Base-by-base conservation (phyloP, 2,329 filamentous ascomycete genomes). In the Ophiocordyceps camponoti-rufipedis region DNA sequence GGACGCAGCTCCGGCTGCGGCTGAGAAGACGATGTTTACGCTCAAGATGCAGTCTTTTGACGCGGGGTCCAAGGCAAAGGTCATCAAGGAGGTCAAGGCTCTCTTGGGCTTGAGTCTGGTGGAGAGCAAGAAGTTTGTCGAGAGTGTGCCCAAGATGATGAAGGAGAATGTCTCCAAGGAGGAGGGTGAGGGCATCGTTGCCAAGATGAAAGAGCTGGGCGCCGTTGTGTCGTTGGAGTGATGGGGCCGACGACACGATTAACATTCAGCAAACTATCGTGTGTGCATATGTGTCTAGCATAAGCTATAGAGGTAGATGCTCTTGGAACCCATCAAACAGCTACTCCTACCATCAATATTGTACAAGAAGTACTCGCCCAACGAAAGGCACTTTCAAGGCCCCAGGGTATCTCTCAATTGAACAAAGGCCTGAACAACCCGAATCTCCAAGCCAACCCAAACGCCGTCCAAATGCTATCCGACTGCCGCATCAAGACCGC, bases 71-170 rank as follows among this genome's bases (percentile, higher is more conserved):
- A 99, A 99, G 74, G 87, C 93, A 58, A 99, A 99, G 82, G 73
- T 98, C 58, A 99, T 98, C 75, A 99, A 99, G 78, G 91, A 99
- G 72, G 76, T 99, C 71, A 99, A 99, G 80, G 80, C 78, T 59
- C 74, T 98, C 78, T 72, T 99, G 49, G 91, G 91, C 41, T 69
- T 98, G 61, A 93, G 85, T 63, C 75, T 99, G 70, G 93, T 99
- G 55, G 91, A 99, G 68, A 94, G 85, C 70, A 99, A 99, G 82
- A 99, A 99, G 74, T 99, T 99, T 59, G 91, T 98, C 53, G 91
- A 99, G 75, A 86, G 85, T 61, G 88, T 85, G 55, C 91, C 91
- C 52, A 99, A 99, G 82, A 71, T 85, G 65, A 85, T 99, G 85
- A 96, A 96, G 80, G 91, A 99, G 70, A 88, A 84, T 44, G 87